These are phyloP conservation scores for Eucalyptus sp. DNA, from an alignment of 345 rosid species.

Conservation along the genomic window DNA sequence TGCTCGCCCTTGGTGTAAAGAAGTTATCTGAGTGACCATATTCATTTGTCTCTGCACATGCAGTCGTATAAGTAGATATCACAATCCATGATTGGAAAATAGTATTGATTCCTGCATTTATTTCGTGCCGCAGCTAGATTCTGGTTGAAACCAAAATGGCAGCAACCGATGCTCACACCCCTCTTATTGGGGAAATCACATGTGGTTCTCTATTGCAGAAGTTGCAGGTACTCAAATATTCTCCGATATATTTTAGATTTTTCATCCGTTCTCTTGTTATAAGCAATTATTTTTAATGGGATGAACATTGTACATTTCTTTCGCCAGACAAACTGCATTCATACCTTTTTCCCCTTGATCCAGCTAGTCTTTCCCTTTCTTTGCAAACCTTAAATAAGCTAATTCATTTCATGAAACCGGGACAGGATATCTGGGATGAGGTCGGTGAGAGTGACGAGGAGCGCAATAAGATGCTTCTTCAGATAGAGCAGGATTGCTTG, in stretches of 20 bases:
- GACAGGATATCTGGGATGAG: slow-evolving; percentile 97
- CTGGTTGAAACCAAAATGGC: slow-evolving; percentile 32
- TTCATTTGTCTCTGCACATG: neutral
- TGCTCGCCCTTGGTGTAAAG: neutral
- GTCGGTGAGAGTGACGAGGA: slow-evolving; percentile 97
- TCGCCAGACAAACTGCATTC: neutral
- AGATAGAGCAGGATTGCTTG: slow-evolving; percentile 79
- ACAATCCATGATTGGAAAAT: neutral
- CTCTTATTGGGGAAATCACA: slow-evolving; percentile 71
- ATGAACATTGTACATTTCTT: neutral
- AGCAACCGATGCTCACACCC: slow-evolving; percentile 53
- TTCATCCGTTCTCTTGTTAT: neutral
- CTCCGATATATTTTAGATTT: neutral
- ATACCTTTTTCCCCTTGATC: neutral
- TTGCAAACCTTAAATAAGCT: neutral
- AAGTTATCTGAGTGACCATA: neutral
- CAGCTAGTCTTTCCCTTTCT: neutral
- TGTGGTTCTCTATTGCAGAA: slow-evolving; percentile 79
- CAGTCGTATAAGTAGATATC: neutral
- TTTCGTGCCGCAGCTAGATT: neutral
- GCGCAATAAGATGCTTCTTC: slow-evolving; percentile 85
- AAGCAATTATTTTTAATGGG: neutral
- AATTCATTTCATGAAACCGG: neutral
- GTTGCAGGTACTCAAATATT: slow-evolving; percentile 47
- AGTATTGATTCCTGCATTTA: slow-evolving; percentile 12